These are phyloP conservation scores for Fraxinus paxiana DNA, from an alignment of 305 asterid genomes.

Conservation along the genomic window DNA sequence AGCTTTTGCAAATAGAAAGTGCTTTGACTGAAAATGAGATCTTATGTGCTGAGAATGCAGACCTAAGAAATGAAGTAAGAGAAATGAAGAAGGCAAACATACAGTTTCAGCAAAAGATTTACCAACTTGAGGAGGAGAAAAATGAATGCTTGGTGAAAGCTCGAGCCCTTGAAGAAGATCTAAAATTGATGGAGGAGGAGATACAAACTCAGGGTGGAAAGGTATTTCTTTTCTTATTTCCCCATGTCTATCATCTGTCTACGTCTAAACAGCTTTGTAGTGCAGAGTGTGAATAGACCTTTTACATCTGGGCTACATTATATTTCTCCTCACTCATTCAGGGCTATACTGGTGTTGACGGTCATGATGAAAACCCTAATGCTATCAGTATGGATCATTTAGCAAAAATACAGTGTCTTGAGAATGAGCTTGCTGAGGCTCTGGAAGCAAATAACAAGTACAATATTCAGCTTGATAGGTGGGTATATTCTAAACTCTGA, in stretches of 20 bases:
- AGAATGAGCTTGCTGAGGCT: slow-evolving; percentile 34
- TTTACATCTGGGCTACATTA: neutral
- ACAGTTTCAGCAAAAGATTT: slow-evolving; percentile 49
- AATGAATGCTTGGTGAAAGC: slow-evolving; percentile 46
- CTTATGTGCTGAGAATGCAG: slow-evolving; percentile 31
- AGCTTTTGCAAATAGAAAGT: slow-evolving; percentile 49
- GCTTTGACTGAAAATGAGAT: slow-evolving; percentile 46
- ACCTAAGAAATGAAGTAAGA: slow-evolving; percentile 42
- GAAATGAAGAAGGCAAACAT: slow-evolving; percentile 45
- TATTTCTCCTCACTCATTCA: slow-evolving; percentile 22
- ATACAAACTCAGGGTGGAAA: slow-evolving; percentile 29
- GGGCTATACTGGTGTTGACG: slow-evolving; percentile 30
- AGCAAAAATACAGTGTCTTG: slow-evolving; percentile 24
- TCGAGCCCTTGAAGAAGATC: slow-evolving; percentile 49
- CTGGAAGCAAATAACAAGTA: slow-evolving; percentile 29
- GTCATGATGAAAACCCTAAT: slow-evolving; percentile 22
- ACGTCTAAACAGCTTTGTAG: neutral
- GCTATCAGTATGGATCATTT: slow-evolving; percentile 19
- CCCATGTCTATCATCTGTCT: neutral
- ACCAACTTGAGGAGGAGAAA: slow-evolving; percentile 61
- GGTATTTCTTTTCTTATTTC: slow-evolving; percentile 33
- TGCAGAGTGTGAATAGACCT: neutral
- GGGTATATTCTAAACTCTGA: neutral
- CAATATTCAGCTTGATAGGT: slow-evolving; percentile 51
- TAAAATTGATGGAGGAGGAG: slow-evolving; percentile 43